Conservation (phyloP, 2,329 filamentous ascomycete species). For the Thermochaetoides dissita region DNA sequence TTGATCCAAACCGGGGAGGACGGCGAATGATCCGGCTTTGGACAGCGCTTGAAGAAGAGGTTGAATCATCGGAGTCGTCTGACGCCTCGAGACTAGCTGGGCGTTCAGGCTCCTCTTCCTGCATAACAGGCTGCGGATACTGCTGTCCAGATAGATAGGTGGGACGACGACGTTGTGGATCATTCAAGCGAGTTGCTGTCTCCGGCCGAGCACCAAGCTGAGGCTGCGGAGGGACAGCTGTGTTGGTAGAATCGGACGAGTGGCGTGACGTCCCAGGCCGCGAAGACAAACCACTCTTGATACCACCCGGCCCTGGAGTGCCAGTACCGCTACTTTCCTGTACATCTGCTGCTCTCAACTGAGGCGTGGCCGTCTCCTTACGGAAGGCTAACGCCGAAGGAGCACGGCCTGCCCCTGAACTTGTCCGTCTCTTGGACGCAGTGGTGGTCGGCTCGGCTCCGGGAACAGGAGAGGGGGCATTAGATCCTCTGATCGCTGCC, state of each 20-base stretch:
- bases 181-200: conserved; percentile 20
- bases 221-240: conserved; percentile 19
- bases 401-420: conserved; percentile 32
- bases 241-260: conserved; percentile 28
- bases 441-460: conserved; percentile 30
- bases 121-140: neutral
- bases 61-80: conserved; percentile 17
- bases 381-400: conserved; percentile 44
- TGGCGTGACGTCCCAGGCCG: conserved; percentile 34
- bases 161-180: conserved; percentile 13
- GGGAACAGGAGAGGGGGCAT: conserved; percentile 43
- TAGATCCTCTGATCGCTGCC: conserved; percentile 38
- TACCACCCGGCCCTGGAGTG: conserved; percentile 26
- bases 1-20: conserved; percentile 35
- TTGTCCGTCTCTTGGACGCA: conserved; percentile 37
- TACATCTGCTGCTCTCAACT: conserved; percentile 23
- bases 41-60: conserved; percentile 31
- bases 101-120: conserved; percentile 19
- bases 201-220: conserved; percentile 14
- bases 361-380: conserved; percentile 34
- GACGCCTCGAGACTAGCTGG: conserved; percentile 32
- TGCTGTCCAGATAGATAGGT: conserved; percentile 17
- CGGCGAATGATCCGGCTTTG: conserved; percentile 47
- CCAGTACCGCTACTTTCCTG: conserved; percentile 15
- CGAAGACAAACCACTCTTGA: conserved; percentile 23